Percentiles rank a stretch among this genome's conserved stretches.
Evolutionary conservation across 352 stramenopile genomes (phyloP).

Genomic region (Pythium periplocum): DNA sequence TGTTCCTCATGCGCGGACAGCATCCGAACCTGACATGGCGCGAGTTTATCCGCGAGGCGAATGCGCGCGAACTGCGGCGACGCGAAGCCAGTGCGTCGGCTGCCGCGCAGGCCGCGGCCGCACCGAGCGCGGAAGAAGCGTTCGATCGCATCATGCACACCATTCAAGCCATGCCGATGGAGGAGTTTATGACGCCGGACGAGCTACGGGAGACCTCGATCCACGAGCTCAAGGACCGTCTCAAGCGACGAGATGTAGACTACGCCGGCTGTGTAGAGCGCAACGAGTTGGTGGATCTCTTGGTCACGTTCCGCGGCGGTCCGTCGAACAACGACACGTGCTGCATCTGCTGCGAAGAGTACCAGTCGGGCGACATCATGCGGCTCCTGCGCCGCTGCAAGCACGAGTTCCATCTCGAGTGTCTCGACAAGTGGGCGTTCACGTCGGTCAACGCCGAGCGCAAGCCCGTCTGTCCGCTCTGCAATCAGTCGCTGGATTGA

Average conservation of each 20-base stretch:
- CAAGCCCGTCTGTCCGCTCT: conserved; percentile 71
- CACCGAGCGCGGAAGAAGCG: conserved; percentile 35
- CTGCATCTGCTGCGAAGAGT: conserved; percentile 87
- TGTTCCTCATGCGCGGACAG: conserved; percentile 31
- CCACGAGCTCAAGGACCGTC: conserved; percentile 67
- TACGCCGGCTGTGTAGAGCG: conserved; percentile 62
- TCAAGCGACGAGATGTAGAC: conserved; percentile 60
- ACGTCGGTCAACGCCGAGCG: conserved; percentile 66
- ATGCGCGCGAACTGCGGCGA: conserved; percentile 29
- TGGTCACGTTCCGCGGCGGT: conserved; percentile 68
- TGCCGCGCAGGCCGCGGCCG: conserved; percentile 23
- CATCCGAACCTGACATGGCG: conserved; percentile 53
- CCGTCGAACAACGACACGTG: conserved; percentile 83
- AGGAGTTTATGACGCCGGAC: conserved; percentile 63
- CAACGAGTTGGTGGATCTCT: conserved; percentile 57
- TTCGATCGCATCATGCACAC: conserved; percentile 70
- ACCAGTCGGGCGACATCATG: conserved; percentile 69
- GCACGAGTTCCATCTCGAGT: conserved; percentile 87
- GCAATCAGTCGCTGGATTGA: conserved; percentile 77
- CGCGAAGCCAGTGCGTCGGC: conserved; percentile 31
- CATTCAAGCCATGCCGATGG: conserved; percentile 78
- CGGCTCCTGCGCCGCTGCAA: conserved; percentile 78
- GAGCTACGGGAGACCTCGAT: conserved; percentile 53
- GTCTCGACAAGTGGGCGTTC: conserved; percentile 86
- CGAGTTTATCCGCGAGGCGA: conserved; percentile 50